These are phyloP conservation scores for Drechslerella stenobrocha DNA, from an alignment of 2,329 filamentous ascomycete genomes.

Conservation along the genomic window DNA sequence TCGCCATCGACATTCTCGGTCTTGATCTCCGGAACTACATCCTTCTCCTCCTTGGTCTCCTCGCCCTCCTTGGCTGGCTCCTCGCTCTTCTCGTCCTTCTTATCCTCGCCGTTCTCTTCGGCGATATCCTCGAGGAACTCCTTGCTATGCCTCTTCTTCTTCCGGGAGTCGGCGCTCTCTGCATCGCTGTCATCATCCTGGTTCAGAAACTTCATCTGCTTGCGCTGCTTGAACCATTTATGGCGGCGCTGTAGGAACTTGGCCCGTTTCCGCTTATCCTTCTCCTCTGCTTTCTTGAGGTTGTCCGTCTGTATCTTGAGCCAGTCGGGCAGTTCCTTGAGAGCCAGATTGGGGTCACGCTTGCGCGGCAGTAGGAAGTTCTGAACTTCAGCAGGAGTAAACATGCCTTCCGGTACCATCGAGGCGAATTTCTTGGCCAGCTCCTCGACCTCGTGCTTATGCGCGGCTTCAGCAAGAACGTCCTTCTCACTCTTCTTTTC, in stretches of 20 bases:
- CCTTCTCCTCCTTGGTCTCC: constrained; percentile 7
- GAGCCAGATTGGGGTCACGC: constrained; percentile 56
- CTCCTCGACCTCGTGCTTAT: constrained; percentile 55
- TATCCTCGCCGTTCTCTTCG: constrained; percentile 47
- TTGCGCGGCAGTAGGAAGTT: constrained; percentile 59
- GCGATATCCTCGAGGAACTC: constrained; percentile 38
- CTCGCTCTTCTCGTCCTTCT: constrained; percentile 3
- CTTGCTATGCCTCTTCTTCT: constrained; percentile 34
- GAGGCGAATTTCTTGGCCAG: constrained; percentile 63
- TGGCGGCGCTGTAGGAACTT: constrained; percentile 50
- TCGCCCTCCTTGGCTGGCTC: constrained; percentile 2
- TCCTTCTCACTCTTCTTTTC: constrained; percentile 48
- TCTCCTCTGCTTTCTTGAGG: constrained; percentile 49
- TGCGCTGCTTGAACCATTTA: constrained; percentile 52
- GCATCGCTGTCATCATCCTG: constrained; percentile 32
- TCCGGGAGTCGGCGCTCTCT: constrained; percentile 45
- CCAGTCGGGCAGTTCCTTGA: constrained; percentile 55
- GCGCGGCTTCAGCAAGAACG: constrained; percentile 34
- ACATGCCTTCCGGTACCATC: constrained; percentile 59
- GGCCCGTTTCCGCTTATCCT: constrained; percentile 52
- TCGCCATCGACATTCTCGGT: constrained; percentile 31
- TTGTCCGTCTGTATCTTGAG: constrained; percentile 52
- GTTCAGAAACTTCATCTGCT: constrained; percentile 42
- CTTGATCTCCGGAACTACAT: constrained; percentile 32
- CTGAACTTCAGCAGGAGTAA: constrained; percentile 61